Conservation (phyloP, 2,329 filamentous ascomycete species). For the Aspergillus persii region DNA sequence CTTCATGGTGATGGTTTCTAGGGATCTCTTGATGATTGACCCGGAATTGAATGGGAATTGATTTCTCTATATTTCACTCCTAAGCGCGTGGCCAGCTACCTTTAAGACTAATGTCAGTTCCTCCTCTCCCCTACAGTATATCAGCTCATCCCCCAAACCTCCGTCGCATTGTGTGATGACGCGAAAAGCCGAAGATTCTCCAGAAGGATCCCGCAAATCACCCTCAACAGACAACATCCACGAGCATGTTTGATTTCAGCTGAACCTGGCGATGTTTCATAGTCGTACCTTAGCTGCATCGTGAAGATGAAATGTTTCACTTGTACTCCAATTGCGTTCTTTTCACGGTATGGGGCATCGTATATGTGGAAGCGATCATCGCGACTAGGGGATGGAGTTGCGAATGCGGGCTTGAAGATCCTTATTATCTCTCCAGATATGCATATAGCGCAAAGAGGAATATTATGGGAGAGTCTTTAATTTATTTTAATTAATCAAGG, state of each 20-base stretch:
- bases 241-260: not conserved
- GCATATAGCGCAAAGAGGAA: not conserved
- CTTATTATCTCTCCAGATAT: not conserved
- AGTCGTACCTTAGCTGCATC: not conserved
- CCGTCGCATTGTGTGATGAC: not conserved
- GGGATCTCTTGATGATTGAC: not conserved
- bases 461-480: not conserved
- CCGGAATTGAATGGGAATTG: not conserved
- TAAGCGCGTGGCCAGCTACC: not conserved
- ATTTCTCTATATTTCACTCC: not conserved
- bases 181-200: not conserved
- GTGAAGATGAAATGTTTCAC: not conserved
- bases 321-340: not conserved
- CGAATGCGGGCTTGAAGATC: not conserved
- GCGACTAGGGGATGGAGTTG: not conserved
- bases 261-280: not conserved
- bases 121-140: not conserved
- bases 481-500: not conserved
- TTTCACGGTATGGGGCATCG: not conserved
- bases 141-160: not conserved
- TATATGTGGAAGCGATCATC: not conserved
- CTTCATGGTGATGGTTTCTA: slow-evolving; percentile 1
- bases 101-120: not conserved
- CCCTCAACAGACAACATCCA: not conserved
- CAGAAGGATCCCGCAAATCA: not conserved